Base-by-base conservation (phyloP, 176 grass and related monocot genomes). In the Saccharum officinarum region DNA sequence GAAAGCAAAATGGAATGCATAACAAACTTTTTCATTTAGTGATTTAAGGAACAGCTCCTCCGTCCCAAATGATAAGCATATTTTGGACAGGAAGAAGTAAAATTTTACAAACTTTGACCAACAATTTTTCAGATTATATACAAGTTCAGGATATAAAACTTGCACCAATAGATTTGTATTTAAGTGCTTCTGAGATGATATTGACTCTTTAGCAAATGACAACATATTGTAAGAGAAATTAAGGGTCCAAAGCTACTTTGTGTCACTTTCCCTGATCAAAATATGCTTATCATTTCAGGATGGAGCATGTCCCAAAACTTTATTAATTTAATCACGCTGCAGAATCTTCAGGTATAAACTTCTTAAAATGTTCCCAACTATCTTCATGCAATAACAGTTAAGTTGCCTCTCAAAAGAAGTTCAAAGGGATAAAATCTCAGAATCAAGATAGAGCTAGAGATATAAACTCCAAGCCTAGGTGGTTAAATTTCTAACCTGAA, bases 401-500 rank as follows among this genome's bases (percentile, higher is more conserved):
- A 73, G 80, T 75, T 23, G 0, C 49, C 74, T 69, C 59, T 60
- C 46, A 67, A 71, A 61, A 38, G 2, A 46, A 71, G 3, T 36
- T 66, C 26, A 52, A 60, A 85, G 73, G 45, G 23, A 65, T 83
- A 42, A 59, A 55, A 91, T 78, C 70, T 78, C 85, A 80, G 14
- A 60, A 76, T 60, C 66, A 87, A 84, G 28, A 89, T 10, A 87
- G 70, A 77, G 85, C 36, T 31, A 80, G 70, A 17, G 17, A 80
- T 85, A 86, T 71, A 76, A 84, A 70, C n/a, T 80, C 31, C 62
- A 39, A 87, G 26, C 22, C 10, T 63, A 79, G 44, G 73, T 55
- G 39, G 67, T 14, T 65, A n/a, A 66, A 69, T 84, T 31, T 83
- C 84, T 85, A 30, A 94, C 94, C 94, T 97, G 86, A 90, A 92